Evolutionary conservation across 345 rosid genomes (phyloP), one percentile per base, ranked within the genome.

Genomic region (Barbarea vulgaris): DNA sequence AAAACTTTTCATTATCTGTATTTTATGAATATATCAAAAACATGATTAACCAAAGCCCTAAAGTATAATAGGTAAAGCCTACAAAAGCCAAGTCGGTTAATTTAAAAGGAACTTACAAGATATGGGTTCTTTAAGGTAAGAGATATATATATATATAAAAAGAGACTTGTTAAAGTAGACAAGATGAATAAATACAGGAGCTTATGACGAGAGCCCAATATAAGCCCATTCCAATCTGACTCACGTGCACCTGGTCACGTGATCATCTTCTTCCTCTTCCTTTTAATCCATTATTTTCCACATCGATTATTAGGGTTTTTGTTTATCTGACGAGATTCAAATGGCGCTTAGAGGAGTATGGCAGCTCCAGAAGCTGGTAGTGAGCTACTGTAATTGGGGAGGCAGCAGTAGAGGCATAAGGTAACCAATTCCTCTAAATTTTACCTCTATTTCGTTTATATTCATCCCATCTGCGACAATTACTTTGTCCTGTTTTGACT

Each of bases 391-490:
- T 72, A 86, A 90, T 51, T 89, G 97, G 99, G 97, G 99, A 63
- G 99, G 97, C 18, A 95, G 97, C 76, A 90, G 99, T 56, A 83
- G 91, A 56, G 97, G 97, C 57, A 87, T 90, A 77, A 87, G 93
- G 96, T 91, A 76, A 15, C 59, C 11, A 46, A 17, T 46, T 17
- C 51, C 21, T 17, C 2, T 46, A 46, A 46, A 7, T 46, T 5
- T 39, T 1, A 14, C 15, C 9, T 44, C 2, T 44, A 41, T 13
- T 41, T 1, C 6, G 0, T 41, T 12, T 12, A 39, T 13, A 39
- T 39, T 39, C 44, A 39, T 39, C 46, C 5, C 13, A 44, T 42
- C 48, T 41, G 17, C 17, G 6, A 5, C 7, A 41, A 41, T 41
- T 41, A 41, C 17, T 41, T 41, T 41, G 0, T 41, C 47, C 17